Evolutionary conservation across 371 early-diverging fungal species (phyloP).

Genomic region (Phascolomyces articulosus): DNA sequence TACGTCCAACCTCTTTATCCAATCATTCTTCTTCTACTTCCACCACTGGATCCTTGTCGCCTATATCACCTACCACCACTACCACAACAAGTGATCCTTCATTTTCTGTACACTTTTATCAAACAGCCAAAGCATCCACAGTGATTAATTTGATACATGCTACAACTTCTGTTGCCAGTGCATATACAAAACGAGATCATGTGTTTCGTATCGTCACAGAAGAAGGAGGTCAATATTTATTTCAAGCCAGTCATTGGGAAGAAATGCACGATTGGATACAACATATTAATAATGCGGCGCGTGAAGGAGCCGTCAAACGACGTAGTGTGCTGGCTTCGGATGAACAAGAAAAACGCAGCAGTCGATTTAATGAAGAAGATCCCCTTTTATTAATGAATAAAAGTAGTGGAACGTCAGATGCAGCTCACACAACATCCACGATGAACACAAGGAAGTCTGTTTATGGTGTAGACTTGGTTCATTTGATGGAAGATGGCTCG

Average conservation of each 20-base stretch:
- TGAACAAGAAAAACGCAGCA: not conserved
- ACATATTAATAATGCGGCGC: slow-evolving; percentile 72
- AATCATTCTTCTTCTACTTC: too few relatives aligned
- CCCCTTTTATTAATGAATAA: too few relatives aligned
- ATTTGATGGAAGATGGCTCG: slow-evolving; percentile 62
- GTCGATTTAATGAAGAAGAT: not conserved
- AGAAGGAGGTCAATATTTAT: slow-evolving; percentile 80
- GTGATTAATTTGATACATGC: slow-evolving; percentile 84
- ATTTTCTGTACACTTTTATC: slow-evolving; percentile 12
- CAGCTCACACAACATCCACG: not conserved
- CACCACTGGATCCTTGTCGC: not conserved
- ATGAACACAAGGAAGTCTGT: slow-evolving; percentile 31
- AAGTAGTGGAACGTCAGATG: not conserved
- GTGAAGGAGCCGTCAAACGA: slow-evolving; percentile 75
- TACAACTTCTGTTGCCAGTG: slow-evolving; percentile 71
- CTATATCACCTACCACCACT: not conserved
- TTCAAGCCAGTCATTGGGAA: slow-evolving; percentile 71
- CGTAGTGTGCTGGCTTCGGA: slow-evolving; percentile 48
- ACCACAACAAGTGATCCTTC: slow-evolving; percentile 8
- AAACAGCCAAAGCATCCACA: slow-evolving; percentile 62
- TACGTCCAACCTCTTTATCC: not conserved
- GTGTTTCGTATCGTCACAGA: slow-evolving; percentile 86
- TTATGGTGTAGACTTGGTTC: slow-evolving; percentile 67
- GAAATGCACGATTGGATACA: slow-evolving; percentile 83
- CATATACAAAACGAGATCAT: slow-evolving; percentile 72